phyloP scores from a whole-genome alignment of 306 rosid species.

The Prunus padus region DNA sequence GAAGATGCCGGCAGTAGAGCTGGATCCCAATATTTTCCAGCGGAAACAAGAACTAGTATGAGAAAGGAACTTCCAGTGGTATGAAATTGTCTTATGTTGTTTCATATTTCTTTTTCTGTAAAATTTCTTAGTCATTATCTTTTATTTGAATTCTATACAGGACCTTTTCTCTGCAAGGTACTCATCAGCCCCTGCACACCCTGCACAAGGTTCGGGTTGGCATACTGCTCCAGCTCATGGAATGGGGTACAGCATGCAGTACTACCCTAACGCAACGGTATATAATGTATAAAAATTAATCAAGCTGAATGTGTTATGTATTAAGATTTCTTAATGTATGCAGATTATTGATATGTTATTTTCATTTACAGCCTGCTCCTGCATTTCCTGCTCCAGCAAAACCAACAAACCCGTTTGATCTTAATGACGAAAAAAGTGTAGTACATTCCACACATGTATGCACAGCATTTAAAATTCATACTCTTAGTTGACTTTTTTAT shows the following conservation, averaged over 20 bases:
- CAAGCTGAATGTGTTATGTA: not conserved
- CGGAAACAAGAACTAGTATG: constrained; percentile 37
- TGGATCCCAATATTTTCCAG: constrained; percentile 27
- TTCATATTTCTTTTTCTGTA: constrained; percentile 5
- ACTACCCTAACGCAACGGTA: constrained; percentile 57
- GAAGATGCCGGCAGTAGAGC: constrained; percentile 32
- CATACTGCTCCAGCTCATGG: constrained; percentile 47
- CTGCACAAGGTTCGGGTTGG: constrained; percentile 53
- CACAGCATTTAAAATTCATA: not conserved
- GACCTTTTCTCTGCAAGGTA: constrained; percentile 62
- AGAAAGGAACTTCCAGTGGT: constrained; percentile 79
- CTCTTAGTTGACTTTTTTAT: not conserved
- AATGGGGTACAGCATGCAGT: constrained; percentile 59
- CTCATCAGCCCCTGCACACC: constrained; percentile 41
- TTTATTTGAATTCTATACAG: constrained; percentile 45
- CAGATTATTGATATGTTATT: constrained; percentile 19
- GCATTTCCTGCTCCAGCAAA: constrained; percentile 39
- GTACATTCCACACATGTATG: constrained; percentile 46
- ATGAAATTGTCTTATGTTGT: constrained; percentile 19
- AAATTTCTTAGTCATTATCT: constrained; percentile 2
- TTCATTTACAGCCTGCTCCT: constrained; percentile 47
- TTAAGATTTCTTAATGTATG: constrained; percentile 7
- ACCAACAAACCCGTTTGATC: constrained; percentile 65
- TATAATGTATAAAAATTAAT: constrained; percentile 1
- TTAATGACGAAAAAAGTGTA: constrained; percentile 38